phyloP scores from a whole-genome alignment of 306 rosid genomes.

The Carpinus fangiana region DNA sequence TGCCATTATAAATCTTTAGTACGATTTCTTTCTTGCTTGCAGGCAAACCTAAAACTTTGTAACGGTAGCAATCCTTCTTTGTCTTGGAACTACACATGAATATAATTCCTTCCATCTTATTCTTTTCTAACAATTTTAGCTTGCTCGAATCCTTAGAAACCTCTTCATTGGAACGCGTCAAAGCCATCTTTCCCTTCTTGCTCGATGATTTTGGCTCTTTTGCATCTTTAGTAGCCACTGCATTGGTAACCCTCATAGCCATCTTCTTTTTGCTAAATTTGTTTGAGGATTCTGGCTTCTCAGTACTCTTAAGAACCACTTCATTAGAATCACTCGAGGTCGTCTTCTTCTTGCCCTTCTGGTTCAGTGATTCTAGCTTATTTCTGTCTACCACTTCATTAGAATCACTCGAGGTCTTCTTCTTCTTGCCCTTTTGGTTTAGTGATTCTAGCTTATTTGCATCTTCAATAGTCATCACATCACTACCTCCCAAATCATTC shows the following conservation, averaged over 20 bases:
- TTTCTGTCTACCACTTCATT: neutral
- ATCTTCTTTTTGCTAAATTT: neutral
- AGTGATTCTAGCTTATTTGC: neutral
- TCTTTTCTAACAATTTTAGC: neutral
- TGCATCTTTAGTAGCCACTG: neutral
- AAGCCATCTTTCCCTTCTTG: neutral
- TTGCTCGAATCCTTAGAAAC: neutral
- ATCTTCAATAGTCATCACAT: neutral
- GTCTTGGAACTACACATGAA: slow-evolving; percentile 13
- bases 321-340: neutral
- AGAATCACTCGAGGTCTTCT: neutral
- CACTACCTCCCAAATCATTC: neutral
- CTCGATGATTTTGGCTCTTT: neutral
- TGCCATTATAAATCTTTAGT: neutral
- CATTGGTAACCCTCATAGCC: neutral
- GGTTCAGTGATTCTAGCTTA: neutral
- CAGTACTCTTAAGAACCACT: neutral
- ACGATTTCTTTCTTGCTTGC: slow-evolving; percentile 6
- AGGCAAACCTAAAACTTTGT: slow-evolving; percentile 7
- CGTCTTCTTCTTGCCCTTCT: neutral
- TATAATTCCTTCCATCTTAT: neutral
- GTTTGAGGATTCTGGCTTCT: neutral
- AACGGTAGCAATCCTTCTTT: slow-evolving; percentile 3
- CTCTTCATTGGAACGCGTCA: neutral
- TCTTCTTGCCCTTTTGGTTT: neutral